These are phyloP conservation scores for Hericium alpestre DNA, from an alignment of 768 basidiomycete species.

Conservation along the genomic window DNA sequence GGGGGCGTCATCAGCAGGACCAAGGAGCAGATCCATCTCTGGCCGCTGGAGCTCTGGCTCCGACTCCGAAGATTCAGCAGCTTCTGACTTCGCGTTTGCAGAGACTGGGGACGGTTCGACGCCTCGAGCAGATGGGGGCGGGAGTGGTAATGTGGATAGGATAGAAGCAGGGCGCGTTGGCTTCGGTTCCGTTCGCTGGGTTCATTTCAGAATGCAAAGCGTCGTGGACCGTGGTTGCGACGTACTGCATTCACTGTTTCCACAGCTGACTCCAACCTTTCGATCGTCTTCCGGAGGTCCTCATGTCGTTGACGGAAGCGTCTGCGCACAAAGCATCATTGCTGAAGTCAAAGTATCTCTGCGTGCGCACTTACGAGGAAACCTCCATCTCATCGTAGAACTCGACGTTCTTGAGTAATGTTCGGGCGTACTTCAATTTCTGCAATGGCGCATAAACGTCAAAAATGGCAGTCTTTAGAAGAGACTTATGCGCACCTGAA, in stretches of 20 bases:
- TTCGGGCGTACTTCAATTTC: conserved; percentile 10
- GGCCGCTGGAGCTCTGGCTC: not conserved
- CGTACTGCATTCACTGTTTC: conserved; percentile 43
- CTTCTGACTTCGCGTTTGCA: conserved; percentile 11
- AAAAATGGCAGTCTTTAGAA: not conserved
- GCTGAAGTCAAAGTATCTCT: not conserved
- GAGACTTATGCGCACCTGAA: conserved; percentile 37
- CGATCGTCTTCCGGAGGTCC: conserved; percentile 39
- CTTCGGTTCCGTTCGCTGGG: conserved; percentile 33
- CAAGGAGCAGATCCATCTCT: conserved; percentile 3
- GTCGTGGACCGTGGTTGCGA: not conserved
- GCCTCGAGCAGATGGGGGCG: conserved; percentile 17
- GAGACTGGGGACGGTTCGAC: conserved; percentile 10
- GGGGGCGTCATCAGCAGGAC: not conserved
- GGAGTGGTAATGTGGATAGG: conserved; percentile 43
- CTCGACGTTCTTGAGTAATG: conserved; percentile 2
- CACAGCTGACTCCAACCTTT: conserved; percentile 43
- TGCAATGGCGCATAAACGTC: not conserved
- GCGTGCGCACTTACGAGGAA: conserved; percentile 2
- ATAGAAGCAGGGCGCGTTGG: conserved; percentile 34
- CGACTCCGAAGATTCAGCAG: not conserved
- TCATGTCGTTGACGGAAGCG: conserved; percentile 32
- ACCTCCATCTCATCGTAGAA: conserved; percentile 2
- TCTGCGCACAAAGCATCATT: conserved; percentile 19
- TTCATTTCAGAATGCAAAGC: not conserved